A percentile compares a stretch with the other conserved stretches of the same genome.
phyloP scores from a whole-genome alignment of 805 yeast species.

The Maudiozyma serrabonitensis region DNA sequence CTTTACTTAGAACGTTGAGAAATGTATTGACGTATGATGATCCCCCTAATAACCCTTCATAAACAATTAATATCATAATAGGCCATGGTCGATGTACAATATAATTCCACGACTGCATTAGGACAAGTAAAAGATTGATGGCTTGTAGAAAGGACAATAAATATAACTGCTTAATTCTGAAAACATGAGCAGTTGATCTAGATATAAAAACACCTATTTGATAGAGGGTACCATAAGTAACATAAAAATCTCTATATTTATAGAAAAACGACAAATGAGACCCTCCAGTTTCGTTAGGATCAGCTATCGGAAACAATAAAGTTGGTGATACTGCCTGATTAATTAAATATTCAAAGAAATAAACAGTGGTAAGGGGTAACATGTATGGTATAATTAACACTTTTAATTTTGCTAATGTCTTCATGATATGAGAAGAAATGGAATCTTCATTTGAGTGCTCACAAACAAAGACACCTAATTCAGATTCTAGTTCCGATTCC shows the following conservation, averaged over 20 bases:
- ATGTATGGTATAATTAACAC: constrained; percentile 56
- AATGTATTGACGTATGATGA: constrained; percentile 85
- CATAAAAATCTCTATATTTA: constrained; percentile 76
- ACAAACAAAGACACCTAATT: not conserved
- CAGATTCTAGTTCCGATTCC: not conserved
- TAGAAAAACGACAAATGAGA: constrained; percentile 45
- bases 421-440: constrained; percentile 10
- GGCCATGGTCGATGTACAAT: constrained; percentile 51
- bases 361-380: constrained; percentile 77
- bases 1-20: constrained; percentile 57
- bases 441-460: not conserved
- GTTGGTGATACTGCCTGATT: constrained; percentile 93
- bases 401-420: constrained; percentile 29
- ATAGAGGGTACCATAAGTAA: constrained; percentile 79
- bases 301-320: constrained; percentile 58
- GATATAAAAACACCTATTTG: constrained; percentile 91
- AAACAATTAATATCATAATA: constrained; percentile 56
- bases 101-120: constrained; percentile 55
- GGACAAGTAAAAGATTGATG: constrained; percentile 47
- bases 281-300: constrained; percentile 14
- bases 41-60: constrained; percentile 90
- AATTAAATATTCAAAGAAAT: constrained; percentile 75
- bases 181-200: constrained; percentile 64
- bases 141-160: constrained; percentile 58
- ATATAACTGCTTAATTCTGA: constrained; percentile 51